Base-by-base conservation (phyloP, 2,329 filamentous ascomycete genomes). In the Colletotrichum limetticola region DNA sequence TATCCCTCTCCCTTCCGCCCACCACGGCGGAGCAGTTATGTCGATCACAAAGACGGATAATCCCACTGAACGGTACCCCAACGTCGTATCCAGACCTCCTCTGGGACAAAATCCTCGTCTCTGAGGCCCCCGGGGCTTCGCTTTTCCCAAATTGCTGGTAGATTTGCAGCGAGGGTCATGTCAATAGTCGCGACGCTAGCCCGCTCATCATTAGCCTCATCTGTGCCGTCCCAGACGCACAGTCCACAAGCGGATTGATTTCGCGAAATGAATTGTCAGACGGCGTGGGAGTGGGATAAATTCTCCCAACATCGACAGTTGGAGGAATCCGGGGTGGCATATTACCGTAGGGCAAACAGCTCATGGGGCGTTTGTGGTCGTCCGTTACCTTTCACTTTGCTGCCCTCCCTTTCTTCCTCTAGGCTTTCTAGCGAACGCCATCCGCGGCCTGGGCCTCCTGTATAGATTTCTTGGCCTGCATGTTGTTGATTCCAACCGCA, bases 381-480 rank as follows among this genome's bases (percentile, higher is more conserved):
- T 56, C 56, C 6, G 35, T 46, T 60, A 32, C 22, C 56, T 7
- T 46, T n/a, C 32, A 35, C 35, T n/a, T 11, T 5, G 26, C 32
- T 35, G 30, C 32, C 16, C 16, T 2, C 35, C 46, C 32, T 32
- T 42, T 60, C n/a, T 57, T 32, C 59, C 56, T 19, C 35, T 22
- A 52, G 49, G 24, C 24, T 26, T 19, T 24, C 11, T 26, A 32
- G 49, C 49, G 63, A 63, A 62, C 57, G 68, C 68, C 68, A 71
- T 53, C 63, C 64, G 57, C 64, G 58, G 70, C 70, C 59, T 52
- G 59, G 55, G 55, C 60, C 55, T 70, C 55, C 30, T 65, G 70
- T 56, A 61, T 66, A 72, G 16, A 35, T n/a, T 30, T 56, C 70
- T 70, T 72, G 70, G 70, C 70, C 24, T 68, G 69, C 66, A 72